Conservation (phyloP, 768 basidiomycete genomes). For the Lyophyllum atratum region DNA sequence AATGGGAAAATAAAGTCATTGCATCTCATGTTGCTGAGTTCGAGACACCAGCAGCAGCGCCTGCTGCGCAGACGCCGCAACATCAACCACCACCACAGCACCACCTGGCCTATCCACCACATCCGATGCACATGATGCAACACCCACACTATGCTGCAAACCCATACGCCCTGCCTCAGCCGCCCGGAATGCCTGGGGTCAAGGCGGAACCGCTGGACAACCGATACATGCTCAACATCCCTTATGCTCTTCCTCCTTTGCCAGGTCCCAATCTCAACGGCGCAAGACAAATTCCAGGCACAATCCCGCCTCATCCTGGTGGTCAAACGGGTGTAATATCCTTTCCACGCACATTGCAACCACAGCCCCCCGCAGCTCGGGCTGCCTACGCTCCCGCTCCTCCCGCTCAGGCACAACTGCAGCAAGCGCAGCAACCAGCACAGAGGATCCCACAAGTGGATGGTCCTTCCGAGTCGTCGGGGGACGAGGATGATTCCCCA, state of each 20-base stretch:
- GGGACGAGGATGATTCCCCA: slow-evolving; percentile 60
- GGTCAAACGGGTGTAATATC: slow-evolving; percentile 62
- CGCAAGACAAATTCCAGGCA: slow-evolving; percentile 42
- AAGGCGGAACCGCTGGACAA: slow-evolving; percentile 76
- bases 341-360: slow-evolving; percentile 42
- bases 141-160: slow-evolving; percentile 61
- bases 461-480: slow-evolving; percentile 75
- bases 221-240: slow-evolving; percentile 61
- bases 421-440: slow-evolving; percentile 6
- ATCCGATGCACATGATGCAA: slow-evolving; percentile 61
- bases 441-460: slow-evolving; percentile 75
- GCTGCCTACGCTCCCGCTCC: slow-evolving; percentile 25
- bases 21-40: slow-evolving; percentile 96
- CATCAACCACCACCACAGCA: slow-evolving; percentile 41
- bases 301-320: slow-evolving; percentile 47
- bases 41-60: slow-evolving; percentile 51
- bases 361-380: slow-evolving; percentile 28
- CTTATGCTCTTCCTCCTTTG: slow-evolving; percentile 62
- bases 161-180: slow-evolving; percentile 47
- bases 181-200: slow-evolving; percentile 46
- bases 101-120: slow-evolving; percentile 58
- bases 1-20: slow-evolving; percentile 96
- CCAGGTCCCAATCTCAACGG: slow-evolving; percentile 67
- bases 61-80: slow-evolving; percentile 41
- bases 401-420: slow-evolving; percentile 9